Evolutionary conservation across 805 yeast genomes (phyloP), one percentile per base, ranked within the genome.

Genomic region (Candida coquimbonensis): DNA sequence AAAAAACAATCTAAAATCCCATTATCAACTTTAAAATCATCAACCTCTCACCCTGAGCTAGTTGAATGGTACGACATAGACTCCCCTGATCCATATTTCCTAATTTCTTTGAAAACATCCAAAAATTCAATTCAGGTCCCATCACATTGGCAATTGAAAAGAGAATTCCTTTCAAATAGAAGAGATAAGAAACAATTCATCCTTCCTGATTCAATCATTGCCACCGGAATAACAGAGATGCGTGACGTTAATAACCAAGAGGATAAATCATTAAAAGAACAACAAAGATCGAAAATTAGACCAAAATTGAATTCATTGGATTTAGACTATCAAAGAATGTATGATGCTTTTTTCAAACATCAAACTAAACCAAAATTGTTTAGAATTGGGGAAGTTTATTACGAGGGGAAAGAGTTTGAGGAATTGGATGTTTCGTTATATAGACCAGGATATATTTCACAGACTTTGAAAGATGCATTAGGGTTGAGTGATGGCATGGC

Each of bases 41-140:
- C 69, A 21, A 71, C 85, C 0, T 52, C 65, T 2, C 66, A 67
- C 26, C 97, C 98, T 0, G 87, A 86, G 47, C 59, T 81, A 5
- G 82, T 91, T 1, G 95, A 89, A 52, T 84, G 95, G 95, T 78
- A 69, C 54, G 98, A 93, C 62, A 83, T 81, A 2, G 93, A 90
- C 66, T 83, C 97, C 0, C 72, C 72, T 1, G 91, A 87, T 54
- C 96, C 99, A 2, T 64, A 68, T 40, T 59, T 89, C 19, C 69
- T 80, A 13, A 78, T 86, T 0, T 67, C 73, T 21, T 62, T 91
- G 42, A 91, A 90, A 59, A 66, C 81, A 0, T 65, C 69, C 33
- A 80, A 78, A 46, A 86, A 87, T 52, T 72, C 68, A 1, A 81
- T 90, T 1, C 86, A 80, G 2, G 87, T 91, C 1, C 98, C 98